Base-by-base conservation (phyloP, 352 stramenopile genomes). In the Globisporangium irregulare region DNA sequence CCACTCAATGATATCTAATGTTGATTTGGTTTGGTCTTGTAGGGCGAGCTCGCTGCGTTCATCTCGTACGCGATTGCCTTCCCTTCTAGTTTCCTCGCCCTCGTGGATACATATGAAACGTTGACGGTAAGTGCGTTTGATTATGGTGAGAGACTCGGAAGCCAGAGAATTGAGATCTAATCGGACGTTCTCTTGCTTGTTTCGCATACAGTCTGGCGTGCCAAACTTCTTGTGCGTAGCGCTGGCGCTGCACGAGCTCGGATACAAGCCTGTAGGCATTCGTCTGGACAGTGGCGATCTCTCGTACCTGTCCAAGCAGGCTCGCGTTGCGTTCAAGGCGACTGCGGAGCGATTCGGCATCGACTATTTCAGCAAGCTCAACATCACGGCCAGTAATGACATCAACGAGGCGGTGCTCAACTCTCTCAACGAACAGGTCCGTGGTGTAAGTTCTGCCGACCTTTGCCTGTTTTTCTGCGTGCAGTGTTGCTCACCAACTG, bases 21-120 rank as follows among this genome's bases (percentile, higher is more conserved):
- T 64, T 72, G 54, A 68, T 56, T 32, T 27, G 8, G 8, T 36
- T 32, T 41, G 56, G 10, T 90, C 3, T 62, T 88, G 2, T 63
- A 99, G 74, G 97, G 97, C 63, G 98, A 99, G 71, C 80, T 99
- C n/a, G 97, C 97, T 12, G 97, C 97, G 15, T 99, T 99, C 74
- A 91, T 99, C 63, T 89, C 96, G 25, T 99, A 99, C 69, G 98
- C 97, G 15, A 78, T 94, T 29, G 94, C 97, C n/a, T 99, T 99
- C 80, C 98, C 98, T 1, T 80, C 98, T 57, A 73, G 72, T 5
- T 99, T 99, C 75, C 65, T 99, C 15, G 98, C 96, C 63, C 87
- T 99, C 3, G 92, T 99, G 32, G 98, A 99, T 76, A 99, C 98
- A 0, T 99, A 99, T 78, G 97, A 99, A 72, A 99, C 97, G 56